Percentiles rank a stretch among this genome's conserved stretches.
These are phyloP conservation scores for Mycena epipterygia DNA, from an alignment of 768 basidiomycete genomes.

Conservation along the genomic window DNA sequence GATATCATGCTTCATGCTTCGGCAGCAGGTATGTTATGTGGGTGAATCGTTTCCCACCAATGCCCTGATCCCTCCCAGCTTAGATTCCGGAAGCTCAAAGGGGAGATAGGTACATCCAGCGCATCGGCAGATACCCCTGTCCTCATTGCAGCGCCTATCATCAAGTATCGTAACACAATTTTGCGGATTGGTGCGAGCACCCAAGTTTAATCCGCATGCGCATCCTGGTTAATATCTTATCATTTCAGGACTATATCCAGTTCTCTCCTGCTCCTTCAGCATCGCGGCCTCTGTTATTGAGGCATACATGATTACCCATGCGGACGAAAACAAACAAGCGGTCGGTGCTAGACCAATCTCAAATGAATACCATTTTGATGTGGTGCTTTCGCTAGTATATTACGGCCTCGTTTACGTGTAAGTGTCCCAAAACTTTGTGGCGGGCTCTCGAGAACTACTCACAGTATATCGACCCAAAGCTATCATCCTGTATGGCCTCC, in stretches of 20 bases:
- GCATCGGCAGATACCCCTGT: background rate
- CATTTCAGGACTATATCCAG: background rate
- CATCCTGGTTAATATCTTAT: background rate
- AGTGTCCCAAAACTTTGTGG: background rate
- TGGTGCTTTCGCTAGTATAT: background rate
- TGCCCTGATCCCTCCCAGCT: background rate
- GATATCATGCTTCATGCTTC: background rate
- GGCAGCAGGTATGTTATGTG: background rate
- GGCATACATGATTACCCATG: background rate
- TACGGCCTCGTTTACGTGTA: background rate
- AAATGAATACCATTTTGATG: background rate
- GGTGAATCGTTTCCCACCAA: background rate
- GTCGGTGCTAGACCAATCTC: background rate
- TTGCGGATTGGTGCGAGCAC: background rate
- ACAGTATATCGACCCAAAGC: background rate
- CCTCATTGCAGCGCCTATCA: background rate
- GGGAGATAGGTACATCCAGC: background rate
- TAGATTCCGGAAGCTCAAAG: background rate
- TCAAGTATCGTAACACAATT: conserved; percentile 7
- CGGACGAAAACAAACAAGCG: background rate
- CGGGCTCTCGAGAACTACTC: background rate
- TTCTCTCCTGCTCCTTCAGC: conserved; percentile 9
- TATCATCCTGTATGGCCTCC: background rate
- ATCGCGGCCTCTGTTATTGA: background rate
- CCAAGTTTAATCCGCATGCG: no score